Percentiles rank a stretch among this genome's conserved stretches.
phyloP scores from a whole-genome alignment of 176 grass and related monocot species.

The Echinochloa phyllopogon region DNA sequence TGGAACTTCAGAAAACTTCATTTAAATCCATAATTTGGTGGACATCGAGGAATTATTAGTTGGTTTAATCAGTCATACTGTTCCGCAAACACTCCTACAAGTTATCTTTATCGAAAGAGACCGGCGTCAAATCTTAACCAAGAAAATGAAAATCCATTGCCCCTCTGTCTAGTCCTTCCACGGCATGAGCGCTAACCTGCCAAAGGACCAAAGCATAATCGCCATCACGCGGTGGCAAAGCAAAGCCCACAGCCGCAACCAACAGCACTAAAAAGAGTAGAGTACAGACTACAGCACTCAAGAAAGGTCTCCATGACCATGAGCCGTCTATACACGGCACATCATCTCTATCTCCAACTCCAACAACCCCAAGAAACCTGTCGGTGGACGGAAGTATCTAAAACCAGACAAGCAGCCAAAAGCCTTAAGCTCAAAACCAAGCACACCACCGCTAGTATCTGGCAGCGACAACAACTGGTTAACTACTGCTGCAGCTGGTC shows the following conservation, averaged over 20 bases:
- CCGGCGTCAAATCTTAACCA: not conserved
- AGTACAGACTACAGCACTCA: not conserved
- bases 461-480: not conserved
- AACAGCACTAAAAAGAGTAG: not conserved
- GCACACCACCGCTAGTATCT: not conserved
- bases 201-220: not conserved
- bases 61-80: not conserved
- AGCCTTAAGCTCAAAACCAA: slow-evolving; percentile 39
- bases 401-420: slow-evolving; percentile 13
- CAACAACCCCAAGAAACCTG: not conserved
- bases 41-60: too few species aligned
- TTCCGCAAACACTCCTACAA: not conserved
- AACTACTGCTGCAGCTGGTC: not conserved
- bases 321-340: not conserved
- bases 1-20: not conserved
- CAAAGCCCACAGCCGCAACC: not conserved
- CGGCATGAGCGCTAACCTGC: not conserved
- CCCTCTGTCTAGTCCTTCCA: not conserved
- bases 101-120: not conserved
- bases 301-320: not conserved
- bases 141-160: not conserved
- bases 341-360: not conserved
- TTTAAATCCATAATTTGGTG: not conserved
- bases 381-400: slow-evolving; percentile 29
- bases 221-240: not conserved